Evolutionary conservation across 345 rosid genomes (phyloP).

Genomic region (Salix suchowensis): DNA sequence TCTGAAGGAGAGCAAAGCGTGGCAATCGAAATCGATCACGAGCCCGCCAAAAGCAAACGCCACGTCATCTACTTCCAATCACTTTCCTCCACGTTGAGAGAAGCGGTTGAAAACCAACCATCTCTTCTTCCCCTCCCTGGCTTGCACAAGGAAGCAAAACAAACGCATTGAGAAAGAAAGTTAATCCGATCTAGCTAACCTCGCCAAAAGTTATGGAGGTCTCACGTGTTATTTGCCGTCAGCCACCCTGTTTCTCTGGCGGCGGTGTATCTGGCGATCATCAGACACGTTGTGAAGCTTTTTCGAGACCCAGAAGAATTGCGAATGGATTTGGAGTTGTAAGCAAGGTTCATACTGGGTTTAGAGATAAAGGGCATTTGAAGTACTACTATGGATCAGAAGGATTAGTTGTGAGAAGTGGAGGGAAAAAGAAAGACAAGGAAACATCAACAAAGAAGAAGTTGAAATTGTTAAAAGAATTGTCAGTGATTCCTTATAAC

Average conservation of each 20-base stretch:
- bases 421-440: constrained; percentile 30
- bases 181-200: not conserved
- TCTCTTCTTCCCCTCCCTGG: not conserved
- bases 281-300: not conserved
- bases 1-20: constrained; percentile 20
- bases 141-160: not conserved
- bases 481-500: constrained; percentile 33
- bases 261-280: not conserved
- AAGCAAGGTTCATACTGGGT: constrained; percentile 12
- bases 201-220: constrained; percentile 9
- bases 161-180: not conserved
- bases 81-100: not conserved
- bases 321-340: not conserved
- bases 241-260: constrained; percentile 15
- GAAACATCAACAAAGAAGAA: constrained; percentile 42
- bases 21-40: constrained; percentile 25
- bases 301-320: not conserved
- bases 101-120: not conserved
- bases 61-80: constrained; percentile 26
- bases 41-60: constrained; percentile 17
- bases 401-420: constrained; percentile 9
- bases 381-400: constrained; percentile 21
- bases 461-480: constrained; percentile 38
- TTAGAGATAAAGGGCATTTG: constrained; percentile 38
- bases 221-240: constrained; percentile 27